Evolutionary conservation across 2,329 filamentous ascomycete species (phyloP).

Genomic region (Dactylellina parvicollis): DNA sequence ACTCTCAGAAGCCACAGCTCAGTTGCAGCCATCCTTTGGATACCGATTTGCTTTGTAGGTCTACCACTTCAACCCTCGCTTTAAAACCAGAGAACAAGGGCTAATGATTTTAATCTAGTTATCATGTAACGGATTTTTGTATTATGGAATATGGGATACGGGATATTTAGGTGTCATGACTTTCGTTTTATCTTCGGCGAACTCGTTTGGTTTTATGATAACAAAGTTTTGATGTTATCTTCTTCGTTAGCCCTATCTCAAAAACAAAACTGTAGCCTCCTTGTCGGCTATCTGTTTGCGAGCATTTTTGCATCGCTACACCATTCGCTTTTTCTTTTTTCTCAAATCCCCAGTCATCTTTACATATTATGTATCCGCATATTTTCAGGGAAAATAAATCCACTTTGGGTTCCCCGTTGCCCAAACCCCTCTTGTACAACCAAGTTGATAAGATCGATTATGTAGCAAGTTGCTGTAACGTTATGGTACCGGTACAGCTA

Average conservation of each 20-base stretch:
- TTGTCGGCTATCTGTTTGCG: neutral
- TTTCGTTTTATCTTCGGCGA: constrained; percentile 23
- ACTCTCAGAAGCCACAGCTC: constrained; percentile 50
- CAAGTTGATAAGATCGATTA: no score
- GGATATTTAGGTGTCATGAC: constrained; percentile 24
- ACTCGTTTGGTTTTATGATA: neutral
- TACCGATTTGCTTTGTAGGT: constrained; percentile 54
- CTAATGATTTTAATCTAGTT: constrained; percentile 28
- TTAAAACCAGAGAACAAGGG: no score
- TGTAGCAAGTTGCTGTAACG: no score
- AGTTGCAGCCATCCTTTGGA: constrained; percentile 53
- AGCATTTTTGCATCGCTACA: neutral
- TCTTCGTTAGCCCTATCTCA: neutral
- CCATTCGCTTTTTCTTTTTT: neutral
- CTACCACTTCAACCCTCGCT: neutral
- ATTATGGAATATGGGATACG: constrained; percentile 11
- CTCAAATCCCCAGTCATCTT: neutral
- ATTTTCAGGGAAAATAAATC: no score
- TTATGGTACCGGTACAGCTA: no score
- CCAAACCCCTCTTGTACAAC: no score
- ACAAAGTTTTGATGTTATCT: neutral
- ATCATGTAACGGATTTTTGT: constrained; percentile 46
- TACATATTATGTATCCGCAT: neutral
- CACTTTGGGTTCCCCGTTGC: no score
- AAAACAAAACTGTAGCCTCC: neutral